Evolutionary conservation across 1,284 basidiomycete genomes (phyloP), one percentile per base, ranked within the genome.

Genomic region (Lentinus polychrous): DNA sequence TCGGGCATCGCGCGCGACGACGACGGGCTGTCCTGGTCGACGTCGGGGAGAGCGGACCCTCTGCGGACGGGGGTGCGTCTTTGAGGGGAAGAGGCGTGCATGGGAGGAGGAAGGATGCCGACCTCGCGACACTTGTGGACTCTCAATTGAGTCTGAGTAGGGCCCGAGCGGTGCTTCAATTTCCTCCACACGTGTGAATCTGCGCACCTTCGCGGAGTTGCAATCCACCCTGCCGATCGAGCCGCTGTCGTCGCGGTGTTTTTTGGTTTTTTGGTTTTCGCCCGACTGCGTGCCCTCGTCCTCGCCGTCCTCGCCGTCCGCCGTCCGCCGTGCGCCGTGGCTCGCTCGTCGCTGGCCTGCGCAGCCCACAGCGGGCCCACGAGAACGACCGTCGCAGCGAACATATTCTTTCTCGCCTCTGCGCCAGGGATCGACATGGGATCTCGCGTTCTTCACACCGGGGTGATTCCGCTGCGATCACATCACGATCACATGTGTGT

Each of bases 41-140:
- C 45, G 38, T 15, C 20, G 46, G 27, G 20, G 31, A 33, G 8
- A 78, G 76, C 17, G 69, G 73, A 75, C 51, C 75, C 77, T 50
- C 78, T 70, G 60, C 78, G 74, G 58, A 75, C 73, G 56, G 78
- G 73, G 46, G 74, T 75, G 49, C 76, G 76, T 54, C 78, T 38
- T 38, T 8, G 73, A 46, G 58, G 66, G 51, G 74, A 63, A 56
- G 70, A 72, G 52, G 68, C 63, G 62, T 74, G 72, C 74, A 78
- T 77, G 41, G 49, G 45, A 52, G 52, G 34, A 36, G 43, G 51
- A 51, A 38, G 41, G 37, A 51, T 46, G 49, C 48, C 33, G 47
- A 44, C 36, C 39, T 38, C 45, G 53, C 50, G 50, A 51, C 50
- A 46, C 33, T 37, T 49, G 34, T 34, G 41, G 31, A 24, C 44